These are phyloP conservation scores for Parachaetomium inaequale DNA, from an alignment of 495 filamentous ascomycete species.

Conservation along the genomic window DNA sequence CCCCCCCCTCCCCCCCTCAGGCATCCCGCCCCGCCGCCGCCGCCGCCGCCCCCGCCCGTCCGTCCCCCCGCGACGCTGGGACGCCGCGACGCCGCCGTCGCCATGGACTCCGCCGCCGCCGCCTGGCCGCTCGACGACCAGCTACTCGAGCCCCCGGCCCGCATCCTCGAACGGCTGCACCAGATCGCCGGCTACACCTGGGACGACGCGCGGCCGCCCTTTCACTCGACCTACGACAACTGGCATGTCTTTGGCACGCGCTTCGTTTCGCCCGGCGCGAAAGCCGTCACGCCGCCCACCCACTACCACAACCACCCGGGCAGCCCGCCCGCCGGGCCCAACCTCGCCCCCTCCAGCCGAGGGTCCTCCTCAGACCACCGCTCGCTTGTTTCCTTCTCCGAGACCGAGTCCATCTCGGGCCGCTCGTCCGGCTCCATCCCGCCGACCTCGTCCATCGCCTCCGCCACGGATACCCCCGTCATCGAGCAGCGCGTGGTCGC, in stretches of 20 bases:
- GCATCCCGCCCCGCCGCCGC: not conserved
- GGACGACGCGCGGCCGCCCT: constrained; percentile 65
- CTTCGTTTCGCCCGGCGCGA: constrained; percentile 39
- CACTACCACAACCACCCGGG: constrained; percentile 20
- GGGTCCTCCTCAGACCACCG: constrained; percentile 38
- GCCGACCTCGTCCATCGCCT: constrained; percentile 17
- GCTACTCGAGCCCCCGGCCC: constrained; percentile 62
- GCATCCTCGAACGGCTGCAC: constrained; percentile 68
- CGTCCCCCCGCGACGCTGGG: not conserved
- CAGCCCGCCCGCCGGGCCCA: constrained; percentile 33
- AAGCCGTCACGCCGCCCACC: constrained; percentile 27
- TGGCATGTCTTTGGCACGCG: constrained; percentile 55
- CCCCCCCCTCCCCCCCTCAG: not conserved
- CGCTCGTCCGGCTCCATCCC: constrained; percentile 35
- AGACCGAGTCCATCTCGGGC: constrained; percentile 40
- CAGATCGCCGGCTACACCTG: constrained; percentile 72
- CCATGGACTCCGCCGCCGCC: constrained; percentile 49
- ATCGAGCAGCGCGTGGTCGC: constrained; percentile 61
- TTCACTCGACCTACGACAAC: constrained; percentile 79
- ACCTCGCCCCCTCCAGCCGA: constrained; percentile 27
- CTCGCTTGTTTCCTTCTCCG: constrained; percentile 25
- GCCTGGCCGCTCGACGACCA: constrained; percentile 55
- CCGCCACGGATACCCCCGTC: constrained; percentile 33
- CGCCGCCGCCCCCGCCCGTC: not conserved
- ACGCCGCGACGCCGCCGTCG: no score